Evolutionary conservation across 208 protist species (phyloP), one percentile per base, ranked within the genome.

Genomic region (Spongospora subterranea): DNA sequence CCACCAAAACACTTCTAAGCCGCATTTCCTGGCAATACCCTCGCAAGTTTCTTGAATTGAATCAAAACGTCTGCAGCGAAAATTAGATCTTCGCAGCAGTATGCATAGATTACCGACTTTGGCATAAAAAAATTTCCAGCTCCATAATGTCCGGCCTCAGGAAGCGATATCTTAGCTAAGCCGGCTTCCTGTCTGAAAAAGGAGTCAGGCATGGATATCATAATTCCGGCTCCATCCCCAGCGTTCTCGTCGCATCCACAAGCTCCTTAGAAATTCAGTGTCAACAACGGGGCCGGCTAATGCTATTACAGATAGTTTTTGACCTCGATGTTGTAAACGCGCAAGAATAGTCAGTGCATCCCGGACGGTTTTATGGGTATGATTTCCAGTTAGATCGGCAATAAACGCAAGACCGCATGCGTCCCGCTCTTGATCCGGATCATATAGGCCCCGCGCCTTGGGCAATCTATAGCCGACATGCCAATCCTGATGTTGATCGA

Each of bases 191-290:
- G 82, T 17, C 38, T 77, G 89, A 91, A 91, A 76, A 91, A 91
- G 17, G 88, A 32, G 38, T 91, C 66, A 29, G 89, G 89, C 40
- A 91, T 88, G 35, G 43, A 90, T 65, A 90, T 29, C n/a, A 90
- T 38, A 17, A 91, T 91, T n/a, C 89, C 89, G 17, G 89, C 89
- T 17, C 89, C 89, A 40, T 91, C 89, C 6, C 89, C 89, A 35
- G 89, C 53, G 38, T 91, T 76, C 13, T 43, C 46, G 60, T 91
- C 89, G 38, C 40, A 88, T 20, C 89, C 89, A 88, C 60, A 88
- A 1, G 89, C 89, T 88, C 89, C 89, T 90, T 17, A 65, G 29
- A 29, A 29, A 65, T 29, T 32, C 17, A 32, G 54, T 29, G 54
- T 65, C 54, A 65, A 32, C 20, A n/a, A n/a, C n/a, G n/a, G n/a